These are phyloP conservation scores for Circinella umbellata DNA, from an alignment of 371 early-diverging fungal genomes.

Conservation along the genomic window DNA sequence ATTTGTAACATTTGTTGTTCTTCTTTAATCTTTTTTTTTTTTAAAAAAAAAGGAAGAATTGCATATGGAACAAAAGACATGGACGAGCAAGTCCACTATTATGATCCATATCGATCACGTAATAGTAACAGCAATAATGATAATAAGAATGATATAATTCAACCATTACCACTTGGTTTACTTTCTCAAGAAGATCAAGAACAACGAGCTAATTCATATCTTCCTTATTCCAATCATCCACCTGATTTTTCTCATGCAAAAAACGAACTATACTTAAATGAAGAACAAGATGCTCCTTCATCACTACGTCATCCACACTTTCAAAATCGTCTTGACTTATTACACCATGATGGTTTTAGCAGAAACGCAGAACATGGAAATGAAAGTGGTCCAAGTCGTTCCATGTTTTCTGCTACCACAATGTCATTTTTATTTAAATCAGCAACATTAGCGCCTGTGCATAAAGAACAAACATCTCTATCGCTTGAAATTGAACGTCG, in stretches of 20 bases:
- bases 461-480: background rate
- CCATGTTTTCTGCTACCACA: constrained; percentile 10
- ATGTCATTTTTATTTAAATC: constrained; percentile 3
- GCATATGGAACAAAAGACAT: background rate
- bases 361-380: too few relatives aligned
- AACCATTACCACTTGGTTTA: background rate
- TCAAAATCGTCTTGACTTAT: constrained; percentile 2
- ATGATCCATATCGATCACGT: background rate
- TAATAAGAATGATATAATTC: too few relatives aligned
- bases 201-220: constrained; percentile 25
- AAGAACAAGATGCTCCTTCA: background rate
- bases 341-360: background rate
- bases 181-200: background rate
- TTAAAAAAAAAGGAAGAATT: background rate
- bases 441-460: background rate
- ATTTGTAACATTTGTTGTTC: background rate
- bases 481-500: constrained; percentile 1
- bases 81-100: background rate
- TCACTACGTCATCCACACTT: background rate
- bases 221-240: constrained; percentile 39
- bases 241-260: constrained; percentile 17
- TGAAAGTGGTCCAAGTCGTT: background rate
- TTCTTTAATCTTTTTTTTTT: constrained; percentile 1
- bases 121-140: background rate
- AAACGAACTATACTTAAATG: constrained; percentile 3